Base-by-base conservation (phyloP, 306 rosid genomes). In the Casuarina glauca region DNA sequence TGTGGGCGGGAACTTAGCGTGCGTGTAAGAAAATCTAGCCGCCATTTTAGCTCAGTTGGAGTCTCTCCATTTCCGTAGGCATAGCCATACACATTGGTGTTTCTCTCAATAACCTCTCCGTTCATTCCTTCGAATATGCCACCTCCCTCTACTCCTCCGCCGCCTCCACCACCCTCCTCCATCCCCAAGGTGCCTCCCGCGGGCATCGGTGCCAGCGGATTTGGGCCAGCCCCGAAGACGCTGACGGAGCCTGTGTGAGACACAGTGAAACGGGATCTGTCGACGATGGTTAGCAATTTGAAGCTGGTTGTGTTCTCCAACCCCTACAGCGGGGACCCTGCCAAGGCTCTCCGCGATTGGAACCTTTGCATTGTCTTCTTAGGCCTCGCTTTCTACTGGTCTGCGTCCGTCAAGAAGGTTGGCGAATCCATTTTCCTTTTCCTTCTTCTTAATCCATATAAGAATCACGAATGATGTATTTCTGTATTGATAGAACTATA, bases 171-270 rank as follows among this genome's bases (percentile, higher is more conserved):
- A 46, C 4, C 70, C 32, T 52, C 86, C 38, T 38, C 72, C 36
- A 81, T 4, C 13, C 84, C 79, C 67, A 82, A 84, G 73, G 83
- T 84, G 15, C 81, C 89, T 1, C 4, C 88, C 11, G 84, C 39
- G 2, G 32, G 43, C 32, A 17, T 82, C 45, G 41, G 87, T 0
- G 13, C 88, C 1, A 53, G 80, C 57, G 99, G 94, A 0, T 95
- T 95, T 78, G 99, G 99, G 1, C 79, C 99, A 5, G 53, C 84
- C 3, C 89, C 97, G 26, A 95, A 91, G 46, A 95, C 99, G 0
- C 90, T 95, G 4, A 95, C 99, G 0, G 99, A 95, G 77, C 99
- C 99, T 5, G 99, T 95, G 0, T 95, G 93, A 97, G 97, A 95
- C 76, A 95, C 99, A 16, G 82, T 95, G 4, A 95, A 95, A 58